A percentile compares a stretch with the other conserved stretches of the same genome.
These are phyloP conservation scores for Suillus brevipes DNA, from an alignment of 768 basidiomycete genomes.

Conservation along the genomic window DNA sequence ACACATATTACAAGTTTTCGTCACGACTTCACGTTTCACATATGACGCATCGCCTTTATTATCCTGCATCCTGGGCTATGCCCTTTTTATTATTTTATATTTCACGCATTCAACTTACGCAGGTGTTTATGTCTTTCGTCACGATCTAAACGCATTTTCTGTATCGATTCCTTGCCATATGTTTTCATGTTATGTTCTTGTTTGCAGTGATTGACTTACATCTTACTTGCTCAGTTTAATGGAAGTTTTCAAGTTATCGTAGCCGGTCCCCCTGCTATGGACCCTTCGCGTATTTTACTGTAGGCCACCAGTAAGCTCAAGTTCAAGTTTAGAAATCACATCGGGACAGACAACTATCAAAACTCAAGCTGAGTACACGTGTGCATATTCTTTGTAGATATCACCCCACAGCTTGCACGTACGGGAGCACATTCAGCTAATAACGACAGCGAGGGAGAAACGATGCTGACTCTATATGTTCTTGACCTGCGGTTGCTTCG, in stretches of 20 bases:
- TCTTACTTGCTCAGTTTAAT: background rate
- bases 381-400: background rate
- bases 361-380: background rate
- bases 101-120: background rate
- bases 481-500: background rate
- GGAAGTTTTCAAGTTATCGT: background rate
- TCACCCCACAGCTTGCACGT: background rate
- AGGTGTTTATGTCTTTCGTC: background rate
- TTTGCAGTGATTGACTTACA: background rate
- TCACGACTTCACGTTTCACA: background rate
- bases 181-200: background rate
- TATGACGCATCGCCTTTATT: background rate
- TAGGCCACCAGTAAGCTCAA: background rate
- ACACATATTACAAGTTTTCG: background rate
- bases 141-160: background rate
- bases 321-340: background rate
- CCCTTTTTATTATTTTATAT: conserved; percentile 3
- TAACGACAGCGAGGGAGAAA: background rate
- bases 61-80: background rate
- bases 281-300: background rate
- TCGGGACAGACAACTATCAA: too few species aligned
- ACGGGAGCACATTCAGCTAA: background rate
- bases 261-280: background rate
- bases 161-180: background rate
- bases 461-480: background rate